Evolutionary conservation across 495 filamentous ascomycete species (phyloP).

Genomic region (Melanomma pulvis-pyrius): DNA sequence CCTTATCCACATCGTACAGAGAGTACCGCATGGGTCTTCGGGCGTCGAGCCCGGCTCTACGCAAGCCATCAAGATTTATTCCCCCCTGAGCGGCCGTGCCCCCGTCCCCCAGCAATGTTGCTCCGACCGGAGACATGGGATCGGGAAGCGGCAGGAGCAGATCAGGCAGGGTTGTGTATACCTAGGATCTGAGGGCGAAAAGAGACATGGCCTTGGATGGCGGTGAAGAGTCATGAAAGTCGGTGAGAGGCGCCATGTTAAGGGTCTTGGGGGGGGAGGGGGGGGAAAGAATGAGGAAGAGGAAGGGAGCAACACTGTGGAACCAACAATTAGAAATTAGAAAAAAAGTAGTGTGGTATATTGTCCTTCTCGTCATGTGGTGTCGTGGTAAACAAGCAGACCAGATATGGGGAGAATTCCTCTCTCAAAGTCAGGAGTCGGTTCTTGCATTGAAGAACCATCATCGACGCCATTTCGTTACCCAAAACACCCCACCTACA

Average conservation of each 20-base stretch:
- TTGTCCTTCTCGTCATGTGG: too few relatives aligned
- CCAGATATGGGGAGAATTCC: too few relatives aligned
- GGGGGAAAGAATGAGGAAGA: neutral
- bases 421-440: too few relatives aligned
- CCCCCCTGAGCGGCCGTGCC: neutral
- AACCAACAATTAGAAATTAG: too few relatives aligned
- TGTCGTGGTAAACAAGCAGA: too few relatives aligned
- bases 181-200: neutral
- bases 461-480: neutral
- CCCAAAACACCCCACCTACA: neutral
- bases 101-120: neutral
- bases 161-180: neutral
- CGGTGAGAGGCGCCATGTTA: conserved; percentile 22
- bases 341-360: too few relatives aligned
- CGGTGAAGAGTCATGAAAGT: conserved; percentile 23
- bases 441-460: neutral
- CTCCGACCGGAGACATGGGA: neutral
- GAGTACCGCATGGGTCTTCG: too few relatives aligned
- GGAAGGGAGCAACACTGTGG: neutral
- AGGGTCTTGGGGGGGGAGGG: neutral
- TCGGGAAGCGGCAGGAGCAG: neutral
- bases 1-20: too few relatives aligned
- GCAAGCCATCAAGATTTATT: too few relatives aligned
- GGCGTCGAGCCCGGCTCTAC: too few relatives aligned
- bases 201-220: neutral